These are phyloP conservation scores for Nannochloris sp. DNA, from an alignment of 139 green algal genomes.

Conservation along the genomic window DNA sequence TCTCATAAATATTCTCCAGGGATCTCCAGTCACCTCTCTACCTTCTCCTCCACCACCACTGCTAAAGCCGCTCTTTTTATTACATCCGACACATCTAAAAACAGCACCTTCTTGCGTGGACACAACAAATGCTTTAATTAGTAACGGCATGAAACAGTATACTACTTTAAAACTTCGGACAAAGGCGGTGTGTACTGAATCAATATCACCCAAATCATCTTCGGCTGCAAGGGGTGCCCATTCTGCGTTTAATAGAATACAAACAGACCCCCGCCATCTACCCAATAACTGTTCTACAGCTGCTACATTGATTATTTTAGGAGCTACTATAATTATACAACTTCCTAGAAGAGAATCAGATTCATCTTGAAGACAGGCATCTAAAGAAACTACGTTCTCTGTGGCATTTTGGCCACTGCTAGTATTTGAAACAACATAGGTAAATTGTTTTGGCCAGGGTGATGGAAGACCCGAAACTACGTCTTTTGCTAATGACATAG, in stretches of 20 bases:
- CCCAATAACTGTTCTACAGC: slow-evolving; percentile 8
- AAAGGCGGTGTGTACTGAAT: slow-evolving; percentile 1
- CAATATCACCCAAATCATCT: neutral
- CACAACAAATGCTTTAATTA: slow-evolving; percentile 19
- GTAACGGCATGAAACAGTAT: slow-evolving; percentile 29
- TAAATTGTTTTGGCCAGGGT: slow-evolving; percentile 6
- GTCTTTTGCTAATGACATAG: slow-evolving; percentile 15
- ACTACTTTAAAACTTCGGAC: slow-evolving; percentile 17
- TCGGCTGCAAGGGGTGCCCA: slow-evolving; percentile 7
- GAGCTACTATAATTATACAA: slow-evolving; percentile 11
- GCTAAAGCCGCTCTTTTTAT: slow-evolving; percentile 2
- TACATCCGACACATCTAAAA: slow-evolving; percentile 4
- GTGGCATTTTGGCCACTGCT: too few species aligned
- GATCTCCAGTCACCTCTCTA: neutral
- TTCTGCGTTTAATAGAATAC: slow-evolving; percentile 21
- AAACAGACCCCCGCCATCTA: neutral
- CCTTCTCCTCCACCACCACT: neutral
- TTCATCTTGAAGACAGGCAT: neutral
- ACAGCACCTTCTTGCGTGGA: slow-evolving; percentile 20
- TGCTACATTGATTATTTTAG: slow-evolving; percentile 5
- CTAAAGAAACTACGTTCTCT: too few species aligned
- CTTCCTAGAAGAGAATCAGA: neutral
- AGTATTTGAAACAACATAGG: slow-evolving; percentile 2
- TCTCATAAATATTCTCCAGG: slow-evolving; percentile 22
- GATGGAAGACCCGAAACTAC: slow-evolving; percentile 8